Evolutionary conservation across 2,329 filamentous ascomycete genomes (phyloP).

Genomic region (Penicillium rolfsii): DNA sequence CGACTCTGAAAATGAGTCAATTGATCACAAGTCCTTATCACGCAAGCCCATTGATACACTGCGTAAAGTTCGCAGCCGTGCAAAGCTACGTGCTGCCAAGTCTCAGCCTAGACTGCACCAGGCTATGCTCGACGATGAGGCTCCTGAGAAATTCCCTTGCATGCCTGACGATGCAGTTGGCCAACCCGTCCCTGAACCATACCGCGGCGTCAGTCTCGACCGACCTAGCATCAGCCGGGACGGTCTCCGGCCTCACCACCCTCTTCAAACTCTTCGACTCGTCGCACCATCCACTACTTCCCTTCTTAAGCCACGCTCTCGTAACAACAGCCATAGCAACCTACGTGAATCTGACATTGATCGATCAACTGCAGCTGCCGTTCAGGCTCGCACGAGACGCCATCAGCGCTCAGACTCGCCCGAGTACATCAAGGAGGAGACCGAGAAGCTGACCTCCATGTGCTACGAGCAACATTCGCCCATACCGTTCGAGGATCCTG

Average conservation of each 20-base stretch:
- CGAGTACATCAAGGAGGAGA: conserved; percentile 29
- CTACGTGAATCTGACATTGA: conserved; percentile 36
- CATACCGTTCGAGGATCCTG: conserved; percentile 24
- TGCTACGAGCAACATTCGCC: conserved; percentile 38
- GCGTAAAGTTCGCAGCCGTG: conserved; percentile 46
- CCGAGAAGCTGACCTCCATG: conserved; percentile 36
- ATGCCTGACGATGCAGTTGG: conserved; percentile 32
- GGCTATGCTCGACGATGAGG: conserved; percentile 26
- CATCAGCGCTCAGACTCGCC: conserved; percentile 37
- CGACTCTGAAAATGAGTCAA: conserved; percentile 43
- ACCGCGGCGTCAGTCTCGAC: conserved; percentile 25
- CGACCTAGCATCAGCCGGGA: conserved; percentile 33
- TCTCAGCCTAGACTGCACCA: conserved; percentile 41
- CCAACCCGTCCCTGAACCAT: conserved; percentile 18
- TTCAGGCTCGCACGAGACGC: conserved; percentile 41
- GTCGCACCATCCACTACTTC: conserved; percentile 44
- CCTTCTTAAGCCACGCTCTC: conserved; percentile 33
- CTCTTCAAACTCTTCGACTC: conserved; percentile 39
- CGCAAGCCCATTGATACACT: conserved; percentile 44
- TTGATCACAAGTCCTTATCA: conserved; percentile 40
- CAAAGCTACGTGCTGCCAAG: conserved; percentile 44
- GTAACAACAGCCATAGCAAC: conserved; percentile 31
- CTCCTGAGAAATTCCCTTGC: conserved; percentile 35
- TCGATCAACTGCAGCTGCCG: conserved; percentile 40
- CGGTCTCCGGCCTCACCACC: conserved; percentile 25